phyloP scores from a whole-genome alignment of 1,284 basidiomycete species.

The Mycena sp. region DNA sequence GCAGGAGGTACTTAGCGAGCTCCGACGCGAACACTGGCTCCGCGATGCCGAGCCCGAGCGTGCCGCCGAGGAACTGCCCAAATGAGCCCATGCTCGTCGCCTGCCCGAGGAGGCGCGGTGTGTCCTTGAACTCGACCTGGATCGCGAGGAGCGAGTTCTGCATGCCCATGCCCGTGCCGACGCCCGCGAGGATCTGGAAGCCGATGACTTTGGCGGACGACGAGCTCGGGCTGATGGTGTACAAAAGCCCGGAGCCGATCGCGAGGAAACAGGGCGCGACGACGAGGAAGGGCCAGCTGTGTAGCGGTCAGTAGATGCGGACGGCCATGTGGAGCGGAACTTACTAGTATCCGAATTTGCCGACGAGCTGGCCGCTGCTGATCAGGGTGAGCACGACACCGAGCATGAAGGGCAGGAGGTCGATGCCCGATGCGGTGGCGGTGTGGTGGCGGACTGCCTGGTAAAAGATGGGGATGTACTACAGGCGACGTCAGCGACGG shows the following conservation, averaged over 20 bases:
- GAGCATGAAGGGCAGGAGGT: conserved; percentile 54
- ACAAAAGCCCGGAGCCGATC: conserved; percentile 52
- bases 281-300: conserved; percentile 37
- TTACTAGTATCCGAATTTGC: conserved; percentile 24
- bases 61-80: not conserved
- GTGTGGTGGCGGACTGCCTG: conserved; percentile 45
- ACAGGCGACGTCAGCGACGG: no score
- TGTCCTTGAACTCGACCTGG: not conserved
- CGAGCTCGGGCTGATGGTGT: conserved; percentile 46
- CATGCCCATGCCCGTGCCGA: no score
- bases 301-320: conserved; percentile 50
- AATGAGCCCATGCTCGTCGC: not conserved
- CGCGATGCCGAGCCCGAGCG: not conserved
- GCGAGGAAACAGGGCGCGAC: conserved; percentile 27
- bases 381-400: conserved; percentile 46
- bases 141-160: no score
- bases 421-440: conserved; percentile 51
- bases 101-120: not conserved
- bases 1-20: no score
- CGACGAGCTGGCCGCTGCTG: conserved; percentile 45
- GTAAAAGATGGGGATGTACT: conserved; percentile 37
- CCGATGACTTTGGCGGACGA: conserved; percentile 49
- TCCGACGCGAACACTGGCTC: not conserved
- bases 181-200: not conserved
- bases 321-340: conserved; percentile 43